These are phyloP conservation scores for Gentiana dahurica DNA, from an alignment of 257 asterid species.

Conservation along the genomic window DNA sequence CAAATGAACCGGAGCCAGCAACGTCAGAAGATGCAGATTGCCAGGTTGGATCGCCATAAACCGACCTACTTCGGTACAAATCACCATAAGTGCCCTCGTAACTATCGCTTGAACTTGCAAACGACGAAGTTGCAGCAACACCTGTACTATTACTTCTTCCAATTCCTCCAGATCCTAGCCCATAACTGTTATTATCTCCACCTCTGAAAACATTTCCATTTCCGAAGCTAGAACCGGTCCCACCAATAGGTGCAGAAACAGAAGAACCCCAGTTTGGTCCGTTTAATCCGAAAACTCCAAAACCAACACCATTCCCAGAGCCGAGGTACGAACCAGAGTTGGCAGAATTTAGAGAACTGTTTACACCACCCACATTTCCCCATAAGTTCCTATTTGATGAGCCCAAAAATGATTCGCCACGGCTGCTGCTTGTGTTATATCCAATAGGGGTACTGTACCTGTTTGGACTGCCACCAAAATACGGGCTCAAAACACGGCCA, in stretches of 20 bases:
- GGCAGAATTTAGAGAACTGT: constrained; percentile 33
- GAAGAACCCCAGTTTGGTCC: constrained; percentile 59
- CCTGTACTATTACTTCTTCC: constrained; percentile 39
- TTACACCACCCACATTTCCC: constrained; percentile 48
- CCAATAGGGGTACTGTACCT: constrained; percentile 60
- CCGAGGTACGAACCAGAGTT: constrained; percentile 44
- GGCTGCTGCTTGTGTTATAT: constrained; percentile 32
- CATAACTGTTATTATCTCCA: constrained; percentile 35
- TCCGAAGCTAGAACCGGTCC: constrained; percentile 33
- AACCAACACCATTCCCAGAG: constrained; percentile 34
- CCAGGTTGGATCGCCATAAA: constrained; percentile 39
- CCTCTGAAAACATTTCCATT: constrained; percentile 43
- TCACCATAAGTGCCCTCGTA: constrained; percentile 29
- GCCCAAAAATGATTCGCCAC: constrained; percentile 40
- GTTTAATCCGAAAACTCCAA: constrained; percentile 54
- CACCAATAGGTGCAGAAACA: constrained; percentile 33
- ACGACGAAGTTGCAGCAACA: constrained; percentile 30
- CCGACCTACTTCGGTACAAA: constrained; percentile 20
- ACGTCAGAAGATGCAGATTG: constrained; percentile 28
- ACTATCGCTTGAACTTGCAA: constrained; percentile 35
- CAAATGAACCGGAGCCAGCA: constrained; percentile 27
- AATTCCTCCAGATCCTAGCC: constrained; percentile 46
- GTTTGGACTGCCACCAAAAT: constrained; percentile 35
- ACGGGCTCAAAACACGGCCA: constrained; percentile 46
- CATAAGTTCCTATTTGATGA: constrained; percentile 42